A percentile compares a stretch with the other conserved stretches of the same genome.
Conservation (phyloP, 2,329 filamentous ascomycete species). For the Paracoccidioides lutzii region DNA sequence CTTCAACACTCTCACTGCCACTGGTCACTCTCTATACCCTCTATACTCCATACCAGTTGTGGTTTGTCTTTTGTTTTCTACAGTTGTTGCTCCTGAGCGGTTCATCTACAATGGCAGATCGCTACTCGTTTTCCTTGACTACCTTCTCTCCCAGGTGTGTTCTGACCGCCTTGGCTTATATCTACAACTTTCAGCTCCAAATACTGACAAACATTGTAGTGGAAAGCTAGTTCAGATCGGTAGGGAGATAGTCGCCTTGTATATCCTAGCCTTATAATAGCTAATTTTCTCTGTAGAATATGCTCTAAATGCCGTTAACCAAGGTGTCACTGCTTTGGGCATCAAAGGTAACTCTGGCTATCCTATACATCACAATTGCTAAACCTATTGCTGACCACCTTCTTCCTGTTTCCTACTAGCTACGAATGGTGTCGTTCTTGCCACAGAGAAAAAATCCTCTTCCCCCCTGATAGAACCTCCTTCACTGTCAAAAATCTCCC, state of each 20-base stretch:
- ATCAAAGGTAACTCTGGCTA: slow-evolving; percentile 64
- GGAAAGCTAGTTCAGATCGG: slow-evolving; percentile 99
- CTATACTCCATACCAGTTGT: background rate
- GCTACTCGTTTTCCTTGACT: slow-evolving; percentile 98
- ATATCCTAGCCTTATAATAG: background rate
- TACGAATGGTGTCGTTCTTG: slow-evolving; percentile 96
- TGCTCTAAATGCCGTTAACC: slow-evolving; percentile 97
- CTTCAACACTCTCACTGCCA: background rate
- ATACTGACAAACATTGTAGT: slow-evolving; percentile 45
- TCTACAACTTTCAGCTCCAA: slow-evolving; percentile 7
- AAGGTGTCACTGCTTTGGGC: slow-evolving; percentile 93
- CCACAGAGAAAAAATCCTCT: slow-evolving; percentile 98
- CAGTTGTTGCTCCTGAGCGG: slow-evolving; percentile 12
- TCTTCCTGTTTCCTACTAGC: slow-evolving; percentile 41
- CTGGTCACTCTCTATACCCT: background rate
- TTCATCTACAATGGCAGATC: slow-evolving; percentile 65
- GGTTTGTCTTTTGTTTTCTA: background rate
- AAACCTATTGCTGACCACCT: slow-evolving; percentile 3
- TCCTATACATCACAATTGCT: slow-evolving; percentile 4
- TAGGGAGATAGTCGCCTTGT: slow-evolving; percentile 29
- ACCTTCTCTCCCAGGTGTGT: slow-evolving; percentile 97
- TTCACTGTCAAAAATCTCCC: slow-evolving; percentile 91
- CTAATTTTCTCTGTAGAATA: slow-evolving; percentile 55
- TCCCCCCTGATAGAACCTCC: slow-evolving; percentile 91
- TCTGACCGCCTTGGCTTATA: slow-evolving; percentile 11